Base-by-base conservation (phyloP, 371 early-diverging fungal genomes). In the Funneliformis caledonium region DNA sequence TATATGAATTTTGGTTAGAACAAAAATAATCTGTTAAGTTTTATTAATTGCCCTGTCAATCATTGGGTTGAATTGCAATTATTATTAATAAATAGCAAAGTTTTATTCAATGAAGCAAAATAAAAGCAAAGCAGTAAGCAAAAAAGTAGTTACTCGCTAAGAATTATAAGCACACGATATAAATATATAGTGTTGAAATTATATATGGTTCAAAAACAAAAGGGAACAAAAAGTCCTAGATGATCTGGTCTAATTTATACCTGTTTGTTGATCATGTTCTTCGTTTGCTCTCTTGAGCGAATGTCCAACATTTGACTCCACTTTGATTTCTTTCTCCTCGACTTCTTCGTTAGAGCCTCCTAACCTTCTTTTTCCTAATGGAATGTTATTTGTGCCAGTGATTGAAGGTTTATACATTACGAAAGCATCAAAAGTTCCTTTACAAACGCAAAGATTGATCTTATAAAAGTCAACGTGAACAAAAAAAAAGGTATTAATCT, bases 341-440 rank as follows among this genome's bases (percentile, higher is more conserved):
- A n/a, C 45, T 59, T 73, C 70, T 42, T 60, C 73, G n/a, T 52
- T 45, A 16, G 43, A 33, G 4, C 37, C 19, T 19, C 64, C 73
- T 47, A 82, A 16, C 56, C 70, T 70, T 31, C 82, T 69, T 43
- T 65, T 82, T 26, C 82, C 82, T 2, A 82, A 47, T 7, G 82
- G 82, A 50, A 82, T 78, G 52, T 82, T 82, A 73, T 82, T 82
- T 4, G 82, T 82, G 42, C 82, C 82, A 31, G 82, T 82, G 12
- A 82, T 82, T 52, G 52, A 80, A 72, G 80, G 73, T n/a, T 80
- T 56, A 56, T 33, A 76, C 76, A 76, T 76, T 52, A 37, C 65
- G 65, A 65, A 65, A 52, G 52, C 19, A 52, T 16, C 4, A 52
- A 52, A 1, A 14, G 19, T 16, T 16, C 52, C 52, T 52, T 52